A percentile compares a stretch with the other conserved stretches of the same genome.
Evolutionary conservation across 805 yeast species (phyloP).

Genomic region (Naumovozyma castellii): DNA sequence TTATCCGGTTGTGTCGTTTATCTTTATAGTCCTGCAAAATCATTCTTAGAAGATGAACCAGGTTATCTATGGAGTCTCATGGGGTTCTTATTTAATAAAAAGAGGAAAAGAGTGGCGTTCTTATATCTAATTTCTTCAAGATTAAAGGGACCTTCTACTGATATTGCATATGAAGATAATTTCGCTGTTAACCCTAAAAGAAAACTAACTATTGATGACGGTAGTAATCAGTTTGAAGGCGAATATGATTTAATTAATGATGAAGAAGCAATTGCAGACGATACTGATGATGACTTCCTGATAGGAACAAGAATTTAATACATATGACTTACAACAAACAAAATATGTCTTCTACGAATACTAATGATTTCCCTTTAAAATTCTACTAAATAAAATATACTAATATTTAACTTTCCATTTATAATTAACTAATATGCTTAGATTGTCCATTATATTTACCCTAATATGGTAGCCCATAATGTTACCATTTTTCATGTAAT

Average conservation of each 20-base stretch:
- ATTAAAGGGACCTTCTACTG: slow-evolving; percentile 31
- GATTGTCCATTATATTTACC: not conserved
- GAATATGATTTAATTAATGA: slow-evolving; percentile 41
- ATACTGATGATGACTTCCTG: slow-evolving; percentile 24
- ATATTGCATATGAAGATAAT: slow-evolving; percentile 32
- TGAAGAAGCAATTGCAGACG: slow-evolving; percentile 32
- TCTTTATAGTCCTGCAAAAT: slow-evolving; percentile 41
- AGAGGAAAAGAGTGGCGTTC: slow-evolving; percentile 84
- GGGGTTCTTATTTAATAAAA: slow-evolving; percentile 89
- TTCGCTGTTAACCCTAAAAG: slow-evolving; percentile 21
- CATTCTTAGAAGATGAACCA: slow-evolving; percentile 32
- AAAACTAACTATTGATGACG: slow-evolving; percentile 31
- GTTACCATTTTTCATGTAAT: slow-evolving; percentile 1
- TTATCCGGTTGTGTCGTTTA: slow-evolving; percentile 46
- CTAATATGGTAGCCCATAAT: too few relatives aligned
- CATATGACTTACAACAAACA: too few relatives aligned
- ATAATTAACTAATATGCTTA: not conserved
- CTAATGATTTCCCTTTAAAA: too few relatives aligned
- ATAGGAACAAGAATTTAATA: not conserved
- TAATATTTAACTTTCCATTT: too few relatives aligned
- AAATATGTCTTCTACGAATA: too few relatives aligned
- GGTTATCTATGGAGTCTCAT: slow-evolving; percentile 44
- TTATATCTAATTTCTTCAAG: slow-evolving; percentile 56
- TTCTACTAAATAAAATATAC: too few relatives aligned
- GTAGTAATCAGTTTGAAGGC: slow-evolving; percentile 32